Evolutionary conservation across 2,329 filamentous ascomycete species (phyloP).

Genomic region (Teratosphaeriaceae sp.): DNA sequence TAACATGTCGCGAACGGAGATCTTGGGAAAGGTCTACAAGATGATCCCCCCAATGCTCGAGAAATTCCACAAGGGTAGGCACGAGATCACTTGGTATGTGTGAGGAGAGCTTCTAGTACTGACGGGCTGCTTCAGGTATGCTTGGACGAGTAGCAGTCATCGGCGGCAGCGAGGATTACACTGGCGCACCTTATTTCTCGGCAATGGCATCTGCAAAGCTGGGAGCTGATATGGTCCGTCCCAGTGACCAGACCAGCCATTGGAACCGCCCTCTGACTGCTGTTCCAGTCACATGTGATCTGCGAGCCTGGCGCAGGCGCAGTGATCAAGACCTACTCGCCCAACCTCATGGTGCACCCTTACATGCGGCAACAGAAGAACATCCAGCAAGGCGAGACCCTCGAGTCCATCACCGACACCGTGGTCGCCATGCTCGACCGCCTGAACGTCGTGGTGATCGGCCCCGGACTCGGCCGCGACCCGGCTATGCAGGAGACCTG

Average conservation of each 20-base stretch:
- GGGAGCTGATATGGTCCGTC: conserved; percentile 75
- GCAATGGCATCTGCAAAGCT: conserved; percentile 91
- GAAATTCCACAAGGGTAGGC: conserved; percentile 85
- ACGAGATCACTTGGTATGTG: too few relatives aligned
- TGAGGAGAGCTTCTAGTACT: too few relatives aligned
- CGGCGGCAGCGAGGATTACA: conserved; percentile 92
- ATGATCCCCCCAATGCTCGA: conserved; percentile 94
- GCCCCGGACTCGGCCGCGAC: conserved; percentile 86
- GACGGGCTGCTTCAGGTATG: conserved; percentile 56
- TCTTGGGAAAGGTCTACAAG: conserved; percentile 74
- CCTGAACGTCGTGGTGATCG: conserved; percentile 87
- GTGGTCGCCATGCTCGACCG: conserved; percentile 78
- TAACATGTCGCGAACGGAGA: conserved; percentile 58
- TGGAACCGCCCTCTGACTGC: not conserved
- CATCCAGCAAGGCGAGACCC: conserved; percentile 47
- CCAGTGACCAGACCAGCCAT: not conserved
- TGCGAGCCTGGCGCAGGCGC: conserved; percentile 78
- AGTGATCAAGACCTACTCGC: conserved; percentile 96
- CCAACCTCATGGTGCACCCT: conserved; percentile 97
- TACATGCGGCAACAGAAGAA: conserved; percentile 75
- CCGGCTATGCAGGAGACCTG: conserved; percentile 84
- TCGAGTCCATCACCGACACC: conserved; percentile 57
- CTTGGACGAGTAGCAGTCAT: conserved; percentile 89
- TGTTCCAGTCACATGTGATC: conserved; percentile 74
- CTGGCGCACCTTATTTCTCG: conserved; percentile 95